These are phyloP conservation scores for Fusarium paranaense DNA, from an alignment of 2,329 filamentous ascomycete species.

Conservation along the genomic window DNA sequence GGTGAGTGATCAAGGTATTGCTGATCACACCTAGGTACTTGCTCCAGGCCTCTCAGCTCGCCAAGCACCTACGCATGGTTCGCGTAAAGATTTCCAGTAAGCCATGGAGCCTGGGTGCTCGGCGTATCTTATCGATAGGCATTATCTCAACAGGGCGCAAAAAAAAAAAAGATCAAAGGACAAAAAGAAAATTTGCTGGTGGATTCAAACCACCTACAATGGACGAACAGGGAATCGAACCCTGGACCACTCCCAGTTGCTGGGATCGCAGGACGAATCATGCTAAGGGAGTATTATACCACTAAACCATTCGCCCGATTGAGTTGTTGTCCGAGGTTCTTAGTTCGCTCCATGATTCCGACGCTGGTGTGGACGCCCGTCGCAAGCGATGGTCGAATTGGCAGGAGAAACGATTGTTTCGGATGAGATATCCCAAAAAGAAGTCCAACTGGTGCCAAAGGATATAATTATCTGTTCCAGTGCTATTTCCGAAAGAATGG, in stretches of 20 bases:
- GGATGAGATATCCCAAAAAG: neutral
- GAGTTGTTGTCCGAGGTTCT: neutral
- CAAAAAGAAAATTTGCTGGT: neutral
- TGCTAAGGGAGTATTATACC: slow-evolving; percentile 2
- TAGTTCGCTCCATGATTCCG: neutral
- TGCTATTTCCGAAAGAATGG: neutral
- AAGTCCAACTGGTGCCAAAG: neutral
- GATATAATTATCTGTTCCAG: neutral
- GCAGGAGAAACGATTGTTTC: neutral
- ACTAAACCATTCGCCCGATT: neutral
- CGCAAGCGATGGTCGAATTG: neutral
- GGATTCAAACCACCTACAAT: neutral
- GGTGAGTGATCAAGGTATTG: neutral
- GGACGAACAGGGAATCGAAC: slow-evolving; percentile 2
- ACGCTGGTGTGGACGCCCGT: neutral
- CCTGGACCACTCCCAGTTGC: neutral
- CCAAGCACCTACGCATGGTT: too few relatives aligned
- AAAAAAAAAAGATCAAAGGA: neutral
- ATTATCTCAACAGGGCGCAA: neutral
- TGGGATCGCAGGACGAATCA: neutral
- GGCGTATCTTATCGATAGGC: neutral
- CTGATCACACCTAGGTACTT: neutral
- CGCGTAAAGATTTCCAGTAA: neutral
- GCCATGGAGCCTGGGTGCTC: neutral
- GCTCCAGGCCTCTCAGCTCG: neutral